Evolutionary conservation across 2,329 filamentous ascomycete genomes (phyloP).

Genomic region (Nothomitra cinnamomea): DNA sequence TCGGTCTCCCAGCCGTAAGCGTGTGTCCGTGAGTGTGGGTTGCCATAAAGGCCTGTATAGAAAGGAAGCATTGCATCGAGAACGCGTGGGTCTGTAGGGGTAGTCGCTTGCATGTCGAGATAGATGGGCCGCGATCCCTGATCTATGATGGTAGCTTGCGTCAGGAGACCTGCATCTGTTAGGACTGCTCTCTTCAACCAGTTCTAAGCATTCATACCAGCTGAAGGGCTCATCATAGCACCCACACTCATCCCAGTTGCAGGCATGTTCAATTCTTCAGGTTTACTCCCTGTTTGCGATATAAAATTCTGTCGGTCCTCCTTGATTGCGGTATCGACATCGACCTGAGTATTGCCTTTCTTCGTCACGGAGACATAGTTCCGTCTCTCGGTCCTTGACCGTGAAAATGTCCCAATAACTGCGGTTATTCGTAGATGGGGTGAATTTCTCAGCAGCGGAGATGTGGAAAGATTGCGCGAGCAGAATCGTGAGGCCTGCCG

Average conservation of each 20-base stretch:
- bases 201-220: slow-evolving; percentile 30
- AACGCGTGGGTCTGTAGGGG: slow-evolving; percentile 83
- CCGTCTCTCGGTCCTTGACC: slow-evolving; percentile 28
- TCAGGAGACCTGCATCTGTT: slow-evolving; percentile 47
- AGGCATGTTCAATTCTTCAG: slow-evolving; percentile 41
- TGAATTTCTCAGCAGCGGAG: slow-evolving; percentile 23
- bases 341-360: slow-evolving; percentile 63
- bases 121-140: slow-evolving; percentile 90
- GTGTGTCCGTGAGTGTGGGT: slow-evolving; percentile 92
- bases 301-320: slow-evolving; percentile 70
- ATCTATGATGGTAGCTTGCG: slow-evolving; percentile 84
- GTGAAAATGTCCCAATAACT: slow-evolving; percentile 12
- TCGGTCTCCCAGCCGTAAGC: slow-evolving; percentile 98
- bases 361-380: slow-evolving; percentile 75
- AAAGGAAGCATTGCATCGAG: slow-evolving; percentile 94
- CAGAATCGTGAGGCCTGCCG: slow-evolving; percentile 54
- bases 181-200: background rate
- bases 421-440: slow-evolving; percentile 22
- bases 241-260: slow-evolving; percentile 40
- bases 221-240: slow-evolving; percentile 65
- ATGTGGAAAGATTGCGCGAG: slow-evolving; percentile 30
- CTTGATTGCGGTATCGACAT: slow-evolving; percentile 67
- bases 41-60: slow-evolving; percentile 85
- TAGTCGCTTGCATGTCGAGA: slow-evolving; percentile 95
- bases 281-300: slow-evolving; percentile 35